Conservation (phyloP, 768 basidiomycete genomes). For the Clavaria fumosa region DNA sequence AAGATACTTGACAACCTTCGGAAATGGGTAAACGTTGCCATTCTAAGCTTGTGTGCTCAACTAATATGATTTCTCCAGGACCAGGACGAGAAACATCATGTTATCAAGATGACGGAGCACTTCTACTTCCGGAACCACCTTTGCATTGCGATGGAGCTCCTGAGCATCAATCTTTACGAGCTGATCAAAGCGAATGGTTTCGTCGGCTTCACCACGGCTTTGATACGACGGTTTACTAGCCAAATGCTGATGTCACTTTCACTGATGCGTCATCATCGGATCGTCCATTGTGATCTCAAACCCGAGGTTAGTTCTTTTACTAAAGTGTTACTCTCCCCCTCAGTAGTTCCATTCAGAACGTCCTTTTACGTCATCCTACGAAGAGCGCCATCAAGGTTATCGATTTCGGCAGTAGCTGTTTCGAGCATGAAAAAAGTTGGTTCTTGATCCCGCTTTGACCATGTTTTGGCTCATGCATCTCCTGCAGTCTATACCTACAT, state of each 20-base stretch:
- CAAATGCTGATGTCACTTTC: slow-evolving; percentile 90
- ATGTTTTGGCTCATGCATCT: slow-evolving; percentile 5
- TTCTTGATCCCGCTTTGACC: slow-evolving; percentile 9
- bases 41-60: neutral
- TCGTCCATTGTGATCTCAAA: slow-evolving; percentile 97
- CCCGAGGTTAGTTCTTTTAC: slow-evolving; percentile 57
- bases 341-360: slow-evolving; percentile 44
- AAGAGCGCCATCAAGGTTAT: slow-evolving; percentile 98
- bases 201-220: slow-evolving; percentile 88
- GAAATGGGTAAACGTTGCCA: slow-evolving; percentile 70
- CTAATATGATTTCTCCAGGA: slow-evolving; percentile 38
- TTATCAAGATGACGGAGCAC: slow-evolving; percentile 96
- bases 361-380: slow-evolving; percentile 83
- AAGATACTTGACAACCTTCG: slow-evolving; percentile 93
- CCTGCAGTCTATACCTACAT: slow-evolving; percentile 95
- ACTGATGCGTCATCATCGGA: slow-evolving; percentile 91
- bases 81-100: slow-evolving; percentile 89
- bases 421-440: slow-evolving; percentile 96
- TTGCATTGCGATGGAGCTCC: slow-evolving; percentile 94
- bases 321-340: slow-evolving; percentile 2
- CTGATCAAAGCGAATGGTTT: slow-evolving; percentile 98
- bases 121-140: slow-evolving; percentile 97
- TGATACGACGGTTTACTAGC: slow-evolving; percentile 91
- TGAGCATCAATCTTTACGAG: slow-evolving; percentile 98
- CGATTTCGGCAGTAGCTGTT: slow-evolving; percentile 96